Conservation (phyloP, 495 filamentous ascomycete species). For the Penicillium soppii region DNA sequence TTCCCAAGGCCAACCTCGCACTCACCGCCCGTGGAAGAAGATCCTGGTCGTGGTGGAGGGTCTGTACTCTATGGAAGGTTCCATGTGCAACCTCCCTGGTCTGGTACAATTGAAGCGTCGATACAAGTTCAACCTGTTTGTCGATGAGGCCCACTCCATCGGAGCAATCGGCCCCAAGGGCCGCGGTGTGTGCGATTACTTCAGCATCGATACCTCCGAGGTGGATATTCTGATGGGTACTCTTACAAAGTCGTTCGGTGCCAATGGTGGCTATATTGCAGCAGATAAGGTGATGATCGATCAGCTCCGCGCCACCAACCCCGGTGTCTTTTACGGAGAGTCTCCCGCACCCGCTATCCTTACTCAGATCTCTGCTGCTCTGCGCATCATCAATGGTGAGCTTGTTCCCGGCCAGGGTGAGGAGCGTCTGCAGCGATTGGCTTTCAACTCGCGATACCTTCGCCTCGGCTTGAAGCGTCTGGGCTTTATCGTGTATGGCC, state of each 20-base stretch:
- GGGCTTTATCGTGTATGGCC: constrained; percentile 93
- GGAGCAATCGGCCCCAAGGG: constrained; percentile 87
- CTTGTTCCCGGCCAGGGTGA: constrained; percentile 87
- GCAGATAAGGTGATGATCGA: constrained; percentile 89
- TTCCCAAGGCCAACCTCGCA: constrained; percentile 92
- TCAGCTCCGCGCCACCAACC: constrained; percentile 81
- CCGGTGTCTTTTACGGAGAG: constrained; percentile 85
- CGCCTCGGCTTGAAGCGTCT: constrained; percentile 95
- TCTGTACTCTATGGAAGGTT: constrained; percentile 98
- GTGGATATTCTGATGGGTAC: constrained; percentile 98
- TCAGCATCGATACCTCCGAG: constrained; percentile 80
- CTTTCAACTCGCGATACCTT: constrained; percentile 98
- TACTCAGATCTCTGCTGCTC: constrained; percentile 79
- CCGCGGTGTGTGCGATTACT: constrained; percentile 96
- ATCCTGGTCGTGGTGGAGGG: constrained; percentile 96
- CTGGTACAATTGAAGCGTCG: constrained; percentile 81
- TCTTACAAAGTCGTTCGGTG: constrained; percentile 96
- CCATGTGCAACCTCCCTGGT: constrained; percentile 93
- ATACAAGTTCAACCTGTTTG: constrained; percentile 94
- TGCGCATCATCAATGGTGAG: constrained; percentile 87
- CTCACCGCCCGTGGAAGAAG: constrained; percentile 98
- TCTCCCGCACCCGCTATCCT: constrained; percentile 83
- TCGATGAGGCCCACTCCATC: constrained; percentile 96
- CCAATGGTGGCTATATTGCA: constrained; percentile 95
- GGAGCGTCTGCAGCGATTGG: constrained; percentile 91